Conservation (phyloP, 2,329 filamentous ascomycete species). For the Nemania sp. region DNA sequence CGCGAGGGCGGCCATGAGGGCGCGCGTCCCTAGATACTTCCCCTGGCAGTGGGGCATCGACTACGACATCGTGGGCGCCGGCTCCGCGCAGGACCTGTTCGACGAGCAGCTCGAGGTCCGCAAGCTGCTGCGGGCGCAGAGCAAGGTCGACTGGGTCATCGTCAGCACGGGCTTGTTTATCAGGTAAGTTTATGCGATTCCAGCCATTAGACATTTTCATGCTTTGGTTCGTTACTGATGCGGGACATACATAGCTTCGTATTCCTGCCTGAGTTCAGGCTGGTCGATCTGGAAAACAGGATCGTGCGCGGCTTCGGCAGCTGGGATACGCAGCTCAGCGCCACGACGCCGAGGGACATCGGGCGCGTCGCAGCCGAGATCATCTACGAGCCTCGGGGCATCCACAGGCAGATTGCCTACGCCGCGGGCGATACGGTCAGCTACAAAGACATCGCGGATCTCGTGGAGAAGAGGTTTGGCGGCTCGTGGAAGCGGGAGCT, state of each 20-base stretch:
- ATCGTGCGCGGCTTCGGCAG: constrained; percentile 59
- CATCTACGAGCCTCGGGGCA: constrained; percentile 47
- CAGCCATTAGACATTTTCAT: no score
- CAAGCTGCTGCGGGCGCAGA: constrained; percentile 53
- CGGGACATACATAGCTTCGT: constrained; percentile 61
- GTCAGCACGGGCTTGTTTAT: constrained; percentile 70
- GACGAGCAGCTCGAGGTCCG: constrained; percentile 69
- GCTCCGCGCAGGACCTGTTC: constrained; percentile 66
- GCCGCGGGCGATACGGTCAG: constrained; percentile 59
- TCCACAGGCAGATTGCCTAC: constrained; percentile 49
- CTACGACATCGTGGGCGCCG: constrained; percentile 66
- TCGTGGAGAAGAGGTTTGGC: constrained; percentile 50
- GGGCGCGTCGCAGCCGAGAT: constrained; percentile 62
- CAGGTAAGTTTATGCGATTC: constrained; percentile 14
- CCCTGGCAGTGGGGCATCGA: constrained; percentile 79
- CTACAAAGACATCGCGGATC: constrained; percentile 53
- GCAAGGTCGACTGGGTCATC: constrained; percentile 61
- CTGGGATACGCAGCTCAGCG: constrained; percentile 66
- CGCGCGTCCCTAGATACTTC: constrained; percentile 52
- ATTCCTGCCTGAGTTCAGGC: constrained; percentile 65
- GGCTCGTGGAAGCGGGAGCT: constrained; percentile 48
- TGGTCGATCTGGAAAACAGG: constrained; percentile 55
- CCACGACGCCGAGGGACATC: constrained; percentile 68
- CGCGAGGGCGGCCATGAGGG: constrained; percentile 57
- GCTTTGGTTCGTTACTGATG: not conserved